Base-by-base conservation (phyloP, 192 early-diverging fungal species). In the Backusella macrospora region DNA sequence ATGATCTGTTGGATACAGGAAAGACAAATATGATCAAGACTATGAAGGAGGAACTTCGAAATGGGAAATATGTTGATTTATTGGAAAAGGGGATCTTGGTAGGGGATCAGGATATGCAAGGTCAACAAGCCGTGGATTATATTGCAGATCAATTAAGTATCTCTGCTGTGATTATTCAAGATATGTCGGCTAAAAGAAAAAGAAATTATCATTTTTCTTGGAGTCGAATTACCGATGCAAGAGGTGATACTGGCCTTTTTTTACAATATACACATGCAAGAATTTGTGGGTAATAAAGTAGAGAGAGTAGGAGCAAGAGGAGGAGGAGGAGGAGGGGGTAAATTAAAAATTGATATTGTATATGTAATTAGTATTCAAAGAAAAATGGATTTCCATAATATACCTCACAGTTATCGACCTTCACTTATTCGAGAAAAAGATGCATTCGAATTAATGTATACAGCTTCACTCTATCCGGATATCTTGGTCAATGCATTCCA, bases 251-350 rank as follows among this genome's bases (percentile, higher is more conserved):
- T 2, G 96, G 96, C 0, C 93, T 96, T 5, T 98, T 96, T 81
- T 83, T 98, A n/a, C 96, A 97, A 84, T 98, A 96, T 77, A 90
- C 96, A 2, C 93, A 98, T 78, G 89, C 96, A 6, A 92, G 96
- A 37, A 85, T 96, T 39, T 94, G 92, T 80, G 94, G 94, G 83
- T 82, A 80, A 44, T n/a, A n/a, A n/a, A n/a, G n/a, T n/a, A n/a
- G n/a, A n/a, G n/a, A n/a, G n/a, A n/a, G n/a, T n/a, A n/a, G n/a
- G n/a, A n/a, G n/a, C n/a, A n/a, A n/a, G n/a, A n/a, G n/a, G n/a
- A n/a, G n/a, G n/a, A n/a, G n/a, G n/a, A n/a, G n/a, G n/a, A n/a
- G n/a, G n/a, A n/a, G n/a, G n/a, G n/a, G n/a, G n/a, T n/a, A n/a
- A n/a, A n/a, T n/a, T n/a, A n/a, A n/a, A n/a, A n/a, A n/a, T 75